These are phyloP conservation scores for Domatiomyces globalis DNA, from an alignment of 2,329 filamentous ascomycete genomes.

Conservation along the genomic window DNA sequence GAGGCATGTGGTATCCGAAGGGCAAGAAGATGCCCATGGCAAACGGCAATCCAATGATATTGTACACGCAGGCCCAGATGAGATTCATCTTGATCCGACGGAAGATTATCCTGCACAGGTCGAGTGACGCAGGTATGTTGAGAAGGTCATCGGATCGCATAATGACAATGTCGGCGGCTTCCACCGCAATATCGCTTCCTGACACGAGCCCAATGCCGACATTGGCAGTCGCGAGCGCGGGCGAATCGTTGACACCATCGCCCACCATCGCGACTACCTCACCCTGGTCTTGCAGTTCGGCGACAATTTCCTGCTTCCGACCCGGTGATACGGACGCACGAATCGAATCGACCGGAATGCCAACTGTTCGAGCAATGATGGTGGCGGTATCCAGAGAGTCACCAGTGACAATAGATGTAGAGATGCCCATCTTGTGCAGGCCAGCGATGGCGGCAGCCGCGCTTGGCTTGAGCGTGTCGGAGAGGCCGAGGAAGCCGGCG, in stretches of 20 bases:
- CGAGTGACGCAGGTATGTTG: constrained; percentile 75
- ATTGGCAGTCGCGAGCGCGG: constrained; percentile 80
- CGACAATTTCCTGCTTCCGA: constrained; percentile 78
- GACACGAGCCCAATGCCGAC: constrained; percentile 85
- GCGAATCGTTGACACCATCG: constrained; percentile 96
- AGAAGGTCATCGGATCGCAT: constrained; percentile 88
- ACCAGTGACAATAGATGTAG: constrained; percentile 82
- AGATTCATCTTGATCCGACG: constrained; percentile 86
- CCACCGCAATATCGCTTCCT: constrained; percentile 94
- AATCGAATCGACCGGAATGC: constrained; percentile 62
- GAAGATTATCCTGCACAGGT: constrained; percentile 76
- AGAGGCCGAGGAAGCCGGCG: constrained; percentile 66
- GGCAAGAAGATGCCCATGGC: constrained; percentile 95
- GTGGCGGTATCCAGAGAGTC: constrained; percentile 75
- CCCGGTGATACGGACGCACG: constrained; percentile 79
- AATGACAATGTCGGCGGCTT: constrained; percentile 87
- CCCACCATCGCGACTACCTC: constrained; percentile 90
- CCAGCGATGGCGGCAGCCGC: constrained; percentile 69
- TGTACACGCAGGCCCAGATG: constrained; percentile 86
- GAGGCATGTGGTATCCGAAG: constrained; percentile 64
- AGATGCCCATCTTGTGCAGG: constrained; percentile 70
- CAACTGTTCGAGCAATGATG: constrained; percentile 68
- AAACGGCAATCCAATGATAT: constrained; percentile 77
- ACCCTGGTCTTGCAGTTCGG: constrained; percentile 57
- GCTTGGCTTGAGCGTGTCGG: constrained; percentile 81